These are phyloP conservation scores for Daphne laureola DNA, from an alignment of 441 rosid genomes.

Conservation along the genomic window DNA sequence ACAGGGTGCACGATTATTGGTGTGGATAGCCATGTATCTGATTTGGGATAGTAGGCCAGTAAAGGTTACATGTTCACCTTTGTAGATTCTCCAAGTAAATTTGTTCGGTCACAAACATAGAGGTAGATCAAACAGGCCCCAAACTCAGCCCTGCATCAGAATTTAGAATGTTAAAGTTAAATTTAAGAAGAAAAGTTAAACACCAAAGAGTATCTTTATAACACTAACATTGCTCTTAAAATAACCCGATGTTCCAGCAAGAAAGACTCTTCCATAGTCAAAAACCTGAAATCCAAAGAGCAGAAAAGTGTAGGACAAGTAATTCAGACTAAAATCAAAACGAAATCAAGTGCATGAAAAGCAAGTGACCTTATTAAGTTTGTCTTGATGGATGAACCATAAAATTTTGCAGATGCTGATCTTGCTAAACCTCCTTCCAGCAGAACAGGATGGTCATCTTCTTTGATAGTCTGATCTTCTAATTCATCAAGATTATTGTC, in stretches of 20 bases:
- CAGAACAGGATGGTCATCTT: slow-evolving; percentile 81
- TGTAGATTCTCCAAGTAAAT: slow-evolving; percentile 60
- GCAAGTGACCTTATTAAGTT: slow-evolving; percentile 64
- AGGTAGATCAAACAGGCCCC: slow-evolving; percentile 70
- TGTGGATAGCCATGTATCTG: background rate
- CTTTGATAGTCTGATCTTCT: slow-evolving; percentile 53
- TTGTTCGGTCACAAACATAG: slow-evolving; percentile 76
- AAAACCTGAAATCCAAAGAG: slow-evolving; percentile 44
- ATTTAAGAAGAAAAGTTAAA: slow-evolving; percentile 5
- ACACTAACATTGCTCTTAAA: slow-evolving; percentile 78
- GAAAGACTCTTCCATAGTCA: slow-evolving; percentile 86
- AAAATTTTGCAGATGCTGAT: slow-evolving; percentile 61
- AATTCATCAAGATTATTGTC: slow-evolving; percentile 81
- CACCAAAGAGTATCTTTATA: background rate
- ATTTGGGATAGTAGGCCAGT: background rate
- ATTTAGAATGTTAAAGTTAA: slow-evolving; percentile 6
- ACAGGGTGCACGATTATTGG: no score
- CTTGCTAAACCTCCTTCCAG: slow-evolving; percentile 86
- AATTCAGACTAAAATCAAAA: slow-evolving; percentile 2
- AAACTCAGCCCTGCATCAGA: slow-evolving; percentile 71
- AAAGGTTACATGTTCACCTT: slow-evolving; percentile 45
- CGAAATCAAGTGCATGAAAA: slow-evolving; percentile 8
- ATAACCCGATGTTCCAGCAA: slow-evolving; percentile 84
- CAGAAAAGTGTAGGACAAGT: slow-evolving; percentile 17
- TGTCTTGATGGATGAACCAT: slow-evolving; percentile 49